Percentiles rank a stretch among this genome's conserved stretches.
These are phyloP conservation scores for Zygosaccharomyces pseudobailii DNA, from an alignment of 1,139 yeast genomes.

Conservation along the genomic window DNA sequence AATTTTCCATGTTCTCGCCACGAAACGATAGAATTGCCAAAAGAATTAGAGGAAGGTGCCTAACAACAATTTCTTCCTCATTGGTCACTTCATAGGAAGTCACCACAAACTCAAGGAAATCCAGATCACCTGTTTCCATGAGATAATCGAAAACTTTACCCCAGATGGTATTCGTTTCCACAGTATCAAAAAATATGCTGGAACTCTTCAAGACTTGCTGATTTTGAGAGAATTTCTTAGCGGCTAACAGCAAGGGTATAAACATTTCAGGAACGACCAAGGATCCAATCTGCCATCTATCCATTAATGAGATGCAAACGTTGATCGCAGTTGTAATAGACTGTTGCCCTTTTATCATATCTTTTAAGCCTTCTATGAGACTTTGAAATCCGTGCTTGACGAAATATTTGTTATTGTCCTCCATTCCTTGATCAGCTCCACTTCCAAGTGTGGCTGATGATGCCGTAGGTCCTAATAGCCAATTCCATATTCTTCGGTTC, in stretches of 20 bases:
- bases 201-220: slow-evolving; percentile 53
- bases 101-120: slow-evolving; percentile 54
- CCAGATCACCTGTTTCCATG: slow-evolving; percentile 32
- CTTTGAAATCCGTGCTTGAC: slow-evolving; percentile 47
- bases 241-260: slow-evolving; percentile 52
- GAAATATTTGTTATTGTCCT: slow-evolving; percentile 47
- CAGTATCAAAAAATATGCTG: slow-evolving; percentile 71
- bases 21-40: slow-evolving; percentile 40
- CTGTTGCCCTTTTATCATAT: slow-evolving; percentile 40
- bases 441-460: slow-evolving; percentile 6
- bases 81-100: slow-evolving; percentile 58
- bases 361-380: slow-evolving; percentile 50
- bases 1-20: slow-evolving; percentile 1
- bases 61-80: slow-evolving; percentile 80
- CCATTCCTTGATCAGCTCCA: slow-evolving; percentile 4
- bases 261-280: slow-evolving; percentile 65
- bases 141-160: slow-evolving; percentile 48
- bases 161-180: slow-evolving; percentile 79
- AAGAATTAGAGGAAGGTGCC: slow-evolving; percentile 69
- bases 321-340: slow-evolving; percentile 44
- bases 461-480: slow-evolving; percentile 71
- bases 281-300: slow-evolving; percentile 89
- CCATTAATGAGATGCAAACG: slow-evolving; percentile 70
- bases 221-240: slow-evolving; percentile 29
- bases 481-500: slow-evolving; percentile 86